Conservation (phyloP, 257 asterid species). For the Solanum pennellii region DNA sequence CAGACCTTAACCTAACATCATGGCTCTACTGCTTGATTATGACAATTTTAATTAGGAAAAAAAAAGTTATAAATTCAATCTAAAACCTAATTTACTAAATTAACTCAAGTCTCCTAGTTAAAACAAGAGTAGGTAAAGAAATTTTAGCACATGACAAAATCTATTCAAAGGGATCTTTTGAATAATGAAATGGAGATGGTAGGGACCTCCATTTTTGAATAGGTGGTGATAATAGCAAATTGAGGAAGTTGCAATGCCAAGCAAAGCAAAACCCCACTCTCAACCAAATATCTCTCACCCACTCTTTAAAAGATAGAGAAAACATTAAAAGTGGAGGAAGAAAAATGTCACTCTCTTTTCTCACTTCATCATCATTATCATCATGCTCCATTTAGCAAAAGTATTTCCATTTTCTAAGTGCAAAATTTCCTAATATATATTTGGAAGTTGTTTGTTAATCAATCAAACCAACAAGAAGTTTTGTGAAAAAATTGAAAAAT, state of each 20-base stretch:
- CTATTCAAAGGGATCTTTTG: background rate
- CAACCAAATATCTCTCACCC: conserved; percentile 24
- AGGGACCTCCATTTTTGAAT: conserved; percentile 31
- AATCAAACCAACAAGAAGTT: background rate
- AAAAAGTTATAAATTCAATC: background rate
- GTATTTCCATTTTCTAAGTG: background rate
- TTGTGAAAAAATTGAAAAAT: background rate
- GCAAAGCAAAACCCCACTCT: conserved; percentile 29
- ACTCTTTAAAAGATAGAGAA: background rate
- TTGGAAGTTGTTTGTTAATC: background rate
- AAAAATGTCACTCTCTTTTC: background rate
- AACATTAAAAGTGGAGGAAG: background rate
- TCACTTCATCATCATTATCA: conserved; percentile 15
- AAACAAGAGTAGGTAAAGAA: background rate
- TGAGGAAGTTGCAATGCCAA: conserved; percentile 41
- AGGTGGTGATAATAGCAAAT: conserved; percentile 25
- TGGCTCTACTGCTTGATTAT: background rate
- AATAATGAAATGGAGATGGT: conserved; percentile 12
- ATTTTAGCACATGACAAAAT: background rate
- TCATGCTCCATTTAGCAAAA: background rate
- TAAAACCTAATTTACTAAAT: background rate
- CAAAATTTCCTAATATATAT: background rate
- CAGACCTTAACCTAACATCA: background rate
- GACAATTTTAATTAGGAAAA: background rate
- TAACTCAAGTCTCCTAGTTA: background rate